Evolutionary conservation across 768 basidiomycete genomes (phyloP), one percentile per base, ranked within the genome.

Genomic region (Pholiota molesta): DNA sequence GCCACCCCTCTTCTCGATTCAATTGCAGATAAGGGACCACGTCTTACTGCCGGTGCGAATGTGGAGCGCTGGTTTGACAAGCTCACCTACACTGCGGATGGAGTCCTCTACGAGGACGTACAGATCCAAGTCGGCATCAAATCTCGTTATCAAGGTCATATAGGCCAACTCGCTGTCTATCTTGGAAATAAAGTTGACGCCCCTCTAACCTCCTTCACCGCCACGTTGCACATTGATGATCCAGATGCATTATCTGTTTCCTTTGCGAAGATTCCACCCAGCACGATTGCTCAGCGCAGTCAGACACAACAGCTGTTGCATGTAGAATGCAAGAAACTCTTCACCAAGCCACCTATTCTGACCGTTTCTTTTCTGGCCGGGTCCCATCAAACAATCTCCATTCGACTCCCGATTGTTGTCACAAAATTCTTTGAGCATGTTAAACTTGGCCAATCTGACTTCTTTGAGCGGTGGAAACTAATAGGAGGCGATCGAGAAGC

Each of bases 381-480:
- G 28, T 90, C 95, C 9, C 90, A 95, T 67, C 95, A 97, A 72
- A 87, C 92, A 6, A 79, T 96, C 57, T 87, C 90, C 10, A 75
- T 99, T 60, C 86, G 88, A 52, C 80, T 99, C 26, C 97, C 97
- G 11, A 86, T 99, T 65, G 85, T 92, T 47, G 69, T 97, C 59
- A 90, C 90, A 42, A 95, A 97, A 74, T 99, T 99, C 75, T 84
- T 99, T 59, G 97, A 97, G 71, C 92, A 93, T 26, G 96, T 98
- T 65, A 90, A 88, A 69, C 84, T 99, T 35, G 87, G 85, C 11
- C 81, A 85, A 63, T 77, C 84, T 0, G 93, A 97, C 67, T 99
- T 99, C 83, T 99, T 99, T 76, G 96, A 98, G 74, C 82, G 97
- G 55, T 99, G 97, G 97, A 96, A 95, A 74, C 77, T 97, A 67